phyloP scores from a whole-genome alignment of 2,329 filamentous ascomycete species.

The Penicillium sumatraense region DNA sequence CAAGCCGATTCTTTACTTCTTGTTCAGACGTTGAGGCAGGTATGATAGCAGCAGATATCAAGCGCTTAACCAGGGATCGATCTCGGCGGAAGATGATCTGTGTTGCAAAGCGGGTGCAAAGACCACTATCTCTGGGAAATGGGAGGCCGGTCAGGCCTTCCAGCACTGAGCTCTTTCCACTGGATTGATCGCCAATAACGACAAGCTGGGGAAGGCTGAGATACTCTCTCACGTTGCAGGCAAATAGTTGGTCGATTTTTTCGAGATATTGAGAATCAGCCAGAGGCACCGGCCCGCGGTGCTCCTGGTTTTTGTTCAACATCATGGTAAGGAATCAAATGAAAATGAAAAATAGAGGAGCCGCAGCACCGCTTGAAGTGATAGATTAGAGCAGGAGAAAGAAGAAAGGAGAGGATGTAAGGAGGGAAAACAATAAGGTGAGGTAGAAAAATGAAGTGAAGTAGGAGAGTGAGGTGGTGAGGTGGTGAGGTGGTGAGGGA shows the following conservation, averaged over 20 bases:
- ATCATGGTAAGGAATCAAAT: no score
- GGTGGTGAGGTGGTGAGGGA: no score
- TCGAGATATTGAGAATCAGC: neutral
- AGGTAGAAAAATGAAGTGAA: no score
- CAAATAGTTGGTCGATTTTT: neutral
- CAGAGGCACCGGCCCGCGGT: no score
- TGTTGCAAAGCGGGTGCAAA: slow-evolving; percentile 52
- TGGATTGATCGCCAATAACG: slow-evolving; percentile 40
- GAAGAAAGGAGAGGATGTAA: no score
- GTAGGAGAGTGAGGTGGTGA: no score
- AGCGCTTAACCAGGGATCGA: neutral
- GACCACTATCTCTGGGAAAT: slow-evolving; percentile 32
- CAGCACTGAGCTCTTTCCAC: slow-evolving; percentile 38
- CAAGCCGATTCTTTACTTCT: neutral
- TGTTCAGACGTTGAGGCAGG: slow-evolving; percentile 24
- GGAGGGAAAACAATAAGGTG: no score
- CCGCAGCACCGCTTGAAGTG: no score
- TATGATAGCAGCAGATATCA: no score
- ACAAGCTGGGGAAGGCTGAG: slow-evolving; percentile 28
- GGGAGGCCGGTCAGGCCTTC: slow-evolving; percentile 36
- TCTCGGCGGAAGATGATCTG: slow-evolving; percentile 51
- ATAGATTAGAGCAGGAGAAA: no score
- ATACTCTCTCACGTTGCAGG: slow-evolving; percentile 16
- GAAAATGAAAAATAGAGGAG: no score
- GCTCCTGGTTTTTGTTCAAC: no score